These are phyloP conservation scores for Cordia subcordata DNA, from an alignment of 257 asterid genomes.

Conservation along the genomic window DNA sequence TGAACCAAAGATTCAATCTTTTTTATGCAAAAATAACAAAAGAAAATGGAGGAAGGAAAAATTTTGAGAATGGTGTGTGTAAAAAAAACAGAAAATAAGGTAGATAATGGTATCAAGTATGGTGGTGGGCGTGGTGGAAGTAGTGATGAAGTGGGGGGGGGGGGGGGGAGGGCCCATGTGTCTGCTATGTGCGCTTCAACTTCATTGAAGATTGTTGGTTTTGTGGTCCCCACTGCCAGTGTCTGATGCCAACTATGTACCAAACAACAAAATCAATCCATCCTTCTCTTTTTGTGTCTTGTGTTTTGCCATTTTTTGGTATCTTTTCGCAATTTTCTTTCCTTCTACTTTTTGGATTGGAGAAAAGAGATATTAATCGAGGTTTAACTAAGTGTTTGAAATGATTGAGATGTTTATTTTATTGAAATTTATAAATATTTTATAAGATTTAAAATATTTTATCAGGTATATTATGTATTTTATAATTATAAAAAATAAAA, in stretches of 20 bases:
- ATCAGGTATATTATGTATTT: too few species aligned
- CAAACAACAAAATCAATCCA: background rate
- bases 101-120: conserved; percentile 20
- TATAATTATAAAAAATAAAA: too few species aligned
- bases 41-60: background rate
- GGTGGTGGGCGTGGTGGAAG: conserved; percentile 4
- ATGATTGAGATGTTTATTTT: too few species aligned
- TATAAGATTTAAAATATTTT: too few species aligned
- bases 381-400: too few species aligned
- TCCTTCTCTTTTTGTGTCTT: background rate
- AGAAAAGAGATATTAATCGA: too few species aligned
- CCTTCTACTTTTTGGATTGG: too few species aligned
- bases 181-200: conserved; percentile 66
- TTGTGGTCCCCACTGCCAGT: conserved; percentile 29
- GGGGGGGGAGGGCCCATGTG: conserved; percentile 35
- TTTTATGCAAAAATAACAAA: background rate
- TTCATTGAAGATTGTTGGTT: conserved; percentile 46
- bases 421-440: too few species aligned
- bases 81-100: conserved; percentile 10
- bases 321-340: background rate
- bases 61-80: background rate
- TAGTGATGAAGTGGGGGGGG: conserved; percentile 3
- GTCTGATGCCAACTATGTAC: background rate
- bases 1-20: background rate
- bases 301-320: background rate